Evolutionary conservation across 2,329 filamentous ascomycete genomes (phyloP).

Genomic region (Rhynchosporium agropyri): DNA sequence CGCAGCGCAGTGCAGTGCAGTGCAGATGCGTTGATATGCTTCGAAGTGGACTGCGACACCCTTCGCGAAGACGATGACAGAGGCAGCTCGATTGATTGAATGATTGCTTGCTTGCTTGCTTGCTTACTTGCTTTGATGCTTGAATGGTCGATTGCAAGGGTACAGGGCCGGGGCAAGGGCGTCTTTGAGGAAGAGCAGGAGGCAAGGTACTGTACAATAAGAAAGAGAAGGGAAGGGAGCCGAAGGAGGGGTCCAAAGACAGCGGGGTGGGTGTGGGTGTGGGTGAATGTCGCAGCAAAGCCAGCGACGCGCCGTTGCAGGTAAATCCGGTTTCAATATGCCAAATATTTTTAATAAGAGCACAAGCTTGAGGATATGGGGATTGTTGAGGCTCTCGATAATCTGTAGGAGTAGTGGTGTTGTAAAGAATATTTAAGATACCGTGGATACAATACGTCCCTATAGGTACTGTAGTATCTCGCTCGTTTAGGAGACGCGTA

Average conservation of each 20-base stretch:
- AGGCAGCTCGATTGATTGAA: not conserved
- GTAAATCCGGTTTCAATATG: not conserved
- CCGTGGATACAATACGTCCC: not conserved
- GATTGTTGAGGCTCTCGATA: not conserved
- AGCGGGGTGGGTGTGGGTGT: not conserved
- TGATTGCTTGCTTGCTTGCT: no score
- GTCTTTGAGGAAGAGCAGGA: not conserved
- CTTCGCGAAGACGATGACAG: not conserved
- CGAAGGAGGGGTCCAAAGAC: slow-evolving; percentile 1
- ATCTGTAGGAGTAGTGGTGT: not conserved
- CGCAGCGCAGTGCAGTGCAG: slow-evolving; percentile 10
- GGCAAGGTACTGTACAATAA: not conserved
- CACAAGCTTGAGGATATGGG: not conserved
- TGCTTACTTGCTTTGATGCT: no score
- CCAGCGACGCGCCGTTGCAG: slow-evolving; percentile 7
- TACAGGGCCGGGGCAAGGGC: not conserved
- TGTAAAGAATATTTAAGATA: not conserved
- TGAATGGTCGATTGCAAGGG: slow-evolving; percentile 11
- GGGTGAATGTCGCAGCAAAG: not conserved
- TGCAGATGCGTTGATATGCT: not conserved
- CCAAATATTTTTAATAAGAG: not conserved
- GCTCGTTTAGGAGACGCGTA: no score
- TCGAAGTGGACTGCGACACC: not conserved
- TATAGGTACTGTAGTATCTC: no score
- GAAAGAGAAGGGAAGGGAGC: not conserved